A percentile compares a stretch with the other conserved stretches of the same genome.
Conservation (phyloP, 2,329 filamentous ascomycete genomes). For the Claviceps cyperi region DNA sequence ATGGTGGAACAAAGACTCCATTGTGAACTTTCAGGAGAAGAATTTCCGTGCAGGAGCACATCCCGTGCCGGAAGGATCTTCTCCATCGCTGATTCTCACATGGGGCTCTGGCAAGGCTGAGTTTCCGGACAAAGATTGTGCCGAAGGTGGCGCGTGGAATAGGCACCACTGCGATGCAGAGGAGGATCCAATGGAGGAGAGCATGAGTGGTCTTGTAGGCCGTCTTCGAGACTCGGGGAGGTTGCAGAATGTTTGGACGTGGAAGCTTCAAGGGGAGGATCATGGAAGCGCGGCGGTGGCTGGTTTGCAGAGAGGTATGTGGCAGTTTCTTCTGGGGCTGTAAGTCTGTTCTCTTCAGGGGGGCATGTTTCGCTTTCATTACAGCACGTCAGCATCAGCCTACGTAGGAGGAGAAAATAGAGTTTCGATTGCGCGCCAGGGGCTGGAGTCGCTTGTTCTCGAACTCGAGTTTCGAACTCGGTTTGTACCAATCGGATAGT, state of each 20-base stretch:
- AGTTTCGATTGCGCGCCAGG: no score
- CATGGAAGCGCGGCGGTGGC: neutral
- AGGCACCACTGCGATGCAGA: slow-evolving; percentile 13
- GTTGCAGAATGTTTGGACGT: slow-evolving; percentile 10
- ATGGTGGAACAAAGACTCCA: slow-evolving; percentile 30
- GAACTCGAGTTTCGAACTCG: no score
- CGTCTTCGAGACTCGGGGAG: slow-evolving; percentile 9
- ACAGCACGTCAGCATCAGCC: no score
- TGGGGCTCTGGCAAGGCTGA: slow-evolving; percentile 16
- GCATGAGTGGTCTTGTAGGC: slow-evolving; percentile 5
- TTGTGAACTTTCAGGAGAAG: slow-evolving; percentile 19
- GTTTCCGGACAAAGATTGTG: slow-evolving; percentile 14
- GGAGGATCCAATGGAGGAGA: slow-evolving; percentile 7
- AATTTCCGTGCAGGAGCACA: slow-evolving; percentile 8
- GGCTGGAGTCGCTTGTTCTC: no score
- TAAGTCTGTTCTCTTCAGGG: neutral
- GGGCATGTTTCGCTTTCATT: no score
- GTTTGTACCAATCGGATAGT: no score
- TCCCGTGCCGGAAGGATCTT: slow-evolving; percentile 5
- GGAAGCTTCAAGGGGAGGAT: slow-evolving; percentile 14
- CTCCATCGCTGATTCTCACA: slow-evolving; percentile 20
- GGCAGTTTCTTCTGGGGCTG: neutral
- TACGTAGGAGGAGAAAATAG: no score
- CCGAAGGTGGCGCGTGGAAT: slow-evolving; percentile 14
- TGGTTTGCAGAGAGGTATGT: neutral